Conservation (phyloP, 2,329 filamentous ascomycete species). For the Pseudopithomyces maydicus region DNA sequence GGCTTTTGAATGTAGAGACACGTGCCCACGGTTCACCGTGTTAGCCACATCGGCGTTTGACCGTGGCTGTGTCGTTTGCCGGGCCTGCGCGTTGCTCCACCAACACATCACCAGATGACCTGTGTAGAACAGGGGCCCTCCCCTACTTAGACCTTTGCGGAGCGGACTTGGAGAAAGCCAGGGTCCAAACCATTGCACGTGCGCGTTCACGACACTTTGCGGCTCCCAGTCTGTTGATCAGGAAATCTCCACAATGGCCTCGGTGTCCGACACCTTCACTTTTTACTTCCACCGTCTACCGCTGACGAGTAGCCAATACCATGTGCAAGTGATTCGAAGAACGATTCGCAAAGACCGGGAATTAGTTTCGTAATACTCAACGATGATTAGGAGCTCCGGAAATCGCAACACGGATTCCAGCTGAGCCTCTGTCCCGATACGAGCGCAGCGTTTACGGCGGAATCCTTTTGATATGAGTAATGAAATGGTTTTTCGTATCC, state of each 20-base stretch:
- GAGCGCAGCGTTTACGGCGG: conserved; percentile 1
- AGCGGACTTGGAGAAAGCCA: background rate
- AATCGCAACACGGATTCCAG: background rate
- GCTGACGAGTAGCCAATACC: background rate
- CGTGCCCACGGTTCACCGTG: background rate
- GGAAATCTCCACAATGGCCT: background rate
- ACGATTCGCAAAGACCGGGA: background rate
- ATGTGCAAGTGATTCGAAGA: background rate
- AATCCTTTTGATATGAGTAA: background rate
- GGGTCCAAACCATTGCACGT: background rate
- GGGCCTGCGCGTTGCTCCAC: background rate
- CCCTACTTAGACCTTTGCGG: background rate
- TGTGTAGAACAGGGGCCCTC: too few species aligned
- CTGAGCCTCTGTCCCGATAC: background rate
- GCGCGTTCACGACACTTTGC: conserved; percentile 2
- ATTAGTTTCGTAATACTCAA: background rate
- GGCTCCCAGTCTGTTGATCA: conserved; percentile 1
- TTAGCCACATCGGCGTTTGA: conserved; percentile 6
- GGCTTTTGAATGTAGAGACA: background rate
- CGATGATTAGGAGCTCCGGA: background rate
- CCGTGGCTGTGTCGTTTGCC: background rate
- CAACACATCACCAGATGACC: background rate
- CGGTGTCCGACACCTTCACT: conserved; percentile 1
- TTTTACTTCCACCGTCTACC: background rate
- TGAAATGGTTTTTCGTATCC: background rate